phyloP scores from a whole-genome alignment of 169 alveolate genomes.

The Plasmodium malariae region DNA sequence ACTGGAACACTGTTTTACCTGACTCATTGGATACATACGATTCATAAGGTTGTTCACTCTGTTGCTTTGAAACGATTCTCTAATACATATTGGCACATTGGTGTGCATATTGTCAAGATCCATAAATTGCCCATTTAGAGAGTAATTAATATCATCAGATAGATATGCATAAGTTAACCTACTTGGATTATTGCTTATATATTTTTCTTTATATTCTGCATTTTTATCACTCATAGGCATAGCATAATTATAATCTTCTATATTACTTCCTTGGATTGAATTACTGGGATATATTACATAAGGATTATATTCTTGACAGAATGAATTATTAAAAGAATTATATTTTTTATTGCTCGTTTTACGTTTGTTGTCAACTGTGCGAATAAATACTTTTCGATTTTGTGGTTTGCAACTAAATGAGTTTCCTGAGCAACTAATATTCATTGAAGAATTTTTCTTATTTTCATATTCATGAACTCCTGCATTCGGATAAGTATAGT shows the following conservation, averaged over 20 bases:
- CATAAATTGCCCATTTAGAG: constrained; percentile 22
- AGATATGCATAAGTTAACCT: constrained; percentile 22
- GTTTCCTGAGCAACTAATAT: constrained; percentile 27
- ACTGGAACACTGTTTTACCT: constrained; percentile 10
- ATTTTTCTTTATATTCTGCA: constrained; percentile 13
- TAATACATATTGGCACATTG: constrained; percentile 42
- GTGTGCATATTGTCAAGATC: constrained; percentile 14
- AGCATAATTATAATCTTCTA: constrained; percentile 28
- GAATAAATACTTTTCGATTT: constrained; percentile 49
- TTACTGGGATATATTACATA: constrained; percentile 21
- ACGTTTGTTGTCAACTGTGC: constrained; percentile 58
- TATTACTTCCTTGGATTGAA: constrained; percentile 38
- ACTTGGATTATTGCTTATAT: constrained; percentile 12
- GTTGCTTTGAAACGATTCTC: constrained; percentile 8
- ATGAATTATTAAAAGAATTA: constrained; percentile 24
- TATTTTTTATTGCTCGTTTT: constrained; percentile 38
- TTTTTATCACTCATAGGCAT: constrained; percentile 17
- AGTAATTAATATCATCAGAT: constrained; percentile 37
- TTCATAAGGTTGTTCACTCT: not conserved
- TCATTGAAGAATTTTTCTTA: constrained; percentile 27
- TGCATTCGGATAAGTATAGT: constrained; percentile 37
- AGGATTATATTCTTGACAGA: constrained; percentile 26
- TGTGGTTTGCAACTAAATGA: constrained; percentile 42
- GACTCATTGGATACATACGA: constrained; percentile 12
- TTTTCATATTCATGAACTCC: constrained; percentile 20